A percentile compares a stretch with the other conserved stretches of the same genome.
phyloP scores from a whole-genome alignment of 2,329 filamentous ascomycete species.

The Aspergillus hortae region DNA sequence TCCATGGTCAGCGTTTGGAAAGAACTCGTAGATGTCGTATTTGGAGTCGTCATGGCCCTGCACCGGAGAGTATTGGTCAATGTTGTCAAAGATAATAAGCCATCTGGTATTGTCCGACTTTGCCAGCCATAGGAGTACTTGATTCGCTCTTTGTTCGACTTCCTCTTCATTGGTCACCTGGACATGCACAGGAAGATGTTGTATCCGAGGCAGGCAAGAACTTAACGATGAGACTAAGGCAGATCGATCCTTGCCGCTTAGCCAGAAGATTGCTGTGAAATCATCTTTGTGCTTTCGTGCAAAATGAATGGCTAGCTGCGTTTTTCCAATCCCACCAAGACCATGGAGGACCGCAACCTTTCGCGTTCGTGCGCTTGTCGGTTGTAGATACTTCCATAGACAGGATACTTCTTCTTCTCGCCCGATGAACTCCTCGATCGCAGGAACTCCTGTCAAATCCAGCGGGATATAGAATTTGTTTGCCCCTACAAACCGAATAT shows the following conservation, averaged over 20 bases:
- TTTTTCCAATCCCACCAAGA: conserved; percentile 24
- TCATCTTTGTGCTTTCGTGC: conserved; percentile 17
- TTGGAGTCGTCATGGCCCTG: conserved; percentile 7
- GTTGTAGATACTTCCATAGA: conserved; percentile 15
- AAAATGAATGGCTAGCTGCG: conserved; percentile 21
- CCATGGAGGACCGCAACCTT: conserved; percentile 19
- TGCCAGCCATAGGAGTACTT: conserved; percentile 14
- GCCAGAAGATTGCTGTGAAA: conserved; percentile 24
- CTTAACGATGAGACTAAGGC: conserved; percentile 18
- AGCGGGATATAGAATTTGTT: conserved; percentile 9
- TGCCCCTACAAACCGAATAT: not conserved
- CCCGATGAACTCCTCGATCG: conserved; percentile 12
- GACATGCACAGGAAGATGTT: conserved; percentile 2
- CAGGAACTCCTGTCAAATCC: conserved; percentile 10
- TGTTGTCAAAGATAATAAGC: conserved; percentile 30
- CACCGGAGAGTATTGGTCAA: conserved; percentile 19
- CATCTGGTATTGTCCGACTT: conserved; percentile 16
- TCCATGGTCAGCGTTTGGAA: conserved; percentile 35
- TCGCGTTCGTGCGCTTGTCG: conserved; percentile 1
- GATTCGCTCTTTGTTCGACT: conserved; percentile 12
- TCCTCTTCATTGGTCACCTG: conserved; percentile 9
- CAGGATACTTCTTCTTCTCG: conserved; percentile 13
- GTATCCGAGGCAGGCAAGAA: conserved; percentile 13
- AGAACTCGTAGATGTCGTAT: conserved; percentile 29
- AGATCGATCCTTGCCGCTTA: conserved; percentile 20